A percentile compares a stretch with the other conserved stretches of the same genome.
Evolutionary conservation across 148 eudicot genomes (phyloP).

Genomic region (Vaccinium myrtillus): DNA sequence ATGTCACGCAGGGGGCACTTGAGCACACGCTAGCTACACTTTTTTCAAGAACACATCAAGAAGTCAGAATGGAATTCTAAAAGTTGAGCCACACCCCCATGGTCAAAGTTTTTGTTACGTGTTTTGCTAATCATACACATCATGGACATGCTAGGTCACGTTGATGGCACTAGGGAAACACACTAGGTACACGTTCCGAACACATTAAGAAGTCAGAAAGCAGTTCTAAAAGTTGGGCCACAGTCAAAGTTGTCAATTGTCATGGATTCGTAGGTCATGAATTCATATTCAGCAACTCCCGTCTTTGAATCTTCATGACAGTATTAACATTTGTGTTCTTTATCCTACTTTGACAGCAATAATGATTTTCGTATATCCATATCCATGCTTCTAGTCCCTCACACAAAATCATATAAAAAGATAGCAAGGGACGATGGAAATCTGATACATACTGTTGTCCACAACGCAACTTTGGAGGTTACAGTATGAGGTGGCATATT

Average conservation of each 20-base stretch:
- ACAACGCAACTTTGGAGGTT: constrained; percentile 65
- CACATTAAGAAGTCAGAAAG: not conserved
- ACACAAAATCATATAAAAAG: not conserved
- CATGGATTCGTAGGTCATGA: not conserved
- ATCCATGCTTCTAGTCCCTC: not conserved
- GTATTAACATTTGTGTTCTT: not conserved
- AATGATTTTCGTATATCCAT: not conserved
- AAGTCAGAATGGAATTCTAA: not conserved
- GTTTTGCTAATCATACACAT: not conserved
- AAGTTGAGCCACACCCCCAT: not conserved
- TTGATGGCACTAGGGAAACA: not conserved
- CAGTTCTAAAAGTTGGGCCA: not conserved
- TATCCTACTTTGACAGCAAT: not conserved
- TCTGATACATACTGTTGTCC: constrained; percentile 73
- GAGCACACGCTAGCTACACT: not conserved
- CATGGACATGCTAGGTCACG: not conserved
- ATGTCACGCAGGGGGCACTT: not conserved
- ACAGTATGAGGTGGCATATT: constrained; percentile 69
- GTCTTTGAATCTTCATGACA: not conserved
- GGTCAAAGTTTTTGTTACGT: not conserved
- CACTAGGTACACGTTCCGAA: not conserved
- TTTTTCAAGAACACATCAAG: not conserved
- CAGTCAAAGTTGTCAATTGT: not conserved
- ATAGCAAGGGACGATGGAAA: not conserved
- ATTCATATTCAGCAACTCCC: not conserved